A percentile compares a stretch with the other conserved stretches of the same genome.
phyloP scores from a whole-genome alignment of 225 moss, liverwort and hornwort species.

The Lunularia cruciata region DNA sequence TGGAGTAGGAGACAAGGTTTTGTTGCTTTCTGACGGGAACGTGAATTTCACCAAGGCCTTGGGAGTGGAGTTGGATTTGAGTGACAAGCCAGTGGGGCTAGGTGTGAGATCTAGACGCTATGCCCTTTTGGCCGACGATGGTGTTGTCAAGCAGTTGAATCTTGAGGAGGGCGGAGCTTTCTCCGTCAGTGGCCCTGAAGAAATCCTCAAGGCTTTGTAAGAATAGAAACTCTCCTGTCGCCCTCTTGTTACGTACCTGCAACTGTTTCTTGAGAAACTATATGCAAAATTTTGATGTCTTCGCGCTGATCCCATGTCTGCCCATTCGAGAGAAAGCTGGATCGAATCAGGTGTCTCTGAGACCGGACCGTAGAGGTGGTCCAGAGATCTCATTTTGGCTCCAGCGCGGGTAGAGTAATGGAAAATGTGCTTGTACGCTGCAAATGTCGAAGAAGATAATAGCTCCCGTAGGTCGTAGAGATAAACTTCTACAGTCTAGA shows the following conservation, averaged over 20 bases:
- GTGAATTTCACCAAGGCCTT: conserved; percentile 74
- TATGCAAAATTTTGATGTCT: conserved; percentile 11
- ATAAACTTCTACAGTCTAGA: not conserved
- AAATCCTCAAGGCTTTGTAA: conserved; percentile 64
- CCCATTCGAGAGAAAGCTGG: not conserved
- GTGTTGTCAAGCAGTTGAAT: conserved; percentile 76
- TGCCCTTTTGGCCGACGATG: conserved; percentile 77
- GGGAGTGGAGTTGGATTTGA: conserved; percentile 67
- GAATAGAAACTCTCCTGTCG: conserved; percentile 23
- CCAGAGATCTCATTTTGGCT: not conserved
- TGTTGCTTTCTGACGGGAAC: conserved; percentile 70
- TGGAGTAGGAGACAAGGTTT: conserved; percentile 76
- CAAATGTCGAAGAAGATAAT: not conserved
- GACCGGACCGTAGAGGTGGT: not conserved
- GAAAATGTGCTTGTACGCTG: not conserved
- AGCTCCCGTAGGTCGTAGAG: not conserved
- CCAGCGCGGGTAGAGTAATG: not conserved
- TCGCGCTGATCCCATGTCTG: conserved; percentile 1
- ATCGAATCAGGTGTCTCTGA: not conserved
- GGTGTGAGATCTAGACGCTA: conserved; percentile 74
- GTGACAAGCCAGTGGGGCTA: conserved; percentile 77
- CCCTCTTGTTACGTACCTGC: conserved; percentile 7
- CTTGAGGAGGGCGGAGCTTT: conserved; percentile 93
- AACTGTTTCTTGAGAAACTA: not conserved
- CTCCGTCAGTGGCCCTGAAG: conserved; percentile 75